Percentiles rank a stretch among this genome's conserved stretches.
phyloP scores from a whole-genome alignment of 2,329 filamentous ascomycete genomes.

The Colletotrichum limetticola region DNA sequence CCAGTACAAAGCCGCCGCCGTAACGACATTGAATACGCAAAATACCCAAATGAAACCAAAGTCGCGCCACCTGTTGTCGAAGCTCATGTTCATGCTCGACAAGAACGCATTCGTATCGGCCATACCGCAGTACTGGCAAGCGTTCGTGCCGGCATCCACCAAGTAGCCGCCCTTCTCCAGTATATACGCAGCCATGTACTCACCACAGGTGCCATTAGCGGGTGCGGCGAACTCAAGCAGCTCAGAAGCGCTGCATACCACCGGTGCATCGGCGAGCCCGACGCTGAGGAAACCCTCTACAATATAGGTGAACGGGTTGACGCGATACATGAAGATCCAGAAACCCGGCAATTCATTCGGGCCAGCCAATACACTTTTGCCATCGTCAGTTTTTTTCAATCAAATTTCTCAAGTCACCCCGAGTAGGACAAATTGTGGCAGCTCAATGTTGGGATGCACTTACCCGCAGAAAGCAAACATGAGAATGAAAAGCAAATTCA shows the following conservation, averaged over 20 bases:
- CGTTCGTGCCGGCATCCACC: conserved; percentile 51
- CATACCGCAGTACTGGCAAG: conserved; percentile 57
- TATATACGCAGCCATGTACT: conserved; percentile 61
- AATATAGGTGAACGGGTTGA: conserved; percentile 77
- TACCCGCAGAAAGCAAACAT: conserved; percentile 65
- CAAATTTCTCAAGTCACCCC: no score
- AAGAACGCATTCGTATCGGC: conserved; percentile 51
- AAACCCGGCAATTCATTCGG: conserved; percentile 69
- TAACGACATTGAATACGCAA: conserved; percentile 59
- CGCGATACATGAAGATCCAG: conserved; percentile 78
- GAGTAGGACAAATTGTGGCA: no score
- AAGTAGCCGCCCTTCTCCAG: conserved; percentile 58
- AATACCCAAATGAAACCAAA: conserved; percentile 65
- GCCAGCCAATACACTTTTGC: conserved; percentile 65
- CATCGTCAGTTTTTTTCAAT: neutral
- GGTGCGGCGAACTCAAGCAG: conserved; percentile 64
- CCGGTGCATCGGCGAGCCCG: conserved; percentile 37
- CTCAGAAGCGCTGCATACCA: conserved; percentile 48
- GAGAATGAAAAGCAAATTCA: conserved; percentile 47
- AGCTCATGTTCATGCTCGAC: conserved; percentile 53
- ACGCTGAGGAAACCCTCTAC: conserved; percentile 66
- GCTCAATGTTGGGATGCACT: neutral
- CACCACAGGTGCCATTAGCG: conserved; percentile 55
- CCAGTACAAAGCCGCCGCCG: conserved; percentile 61
- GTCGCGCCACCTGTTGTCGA: conserved; percentile 63